Evolutionary conservation across 148 eudicot species (phyloP).

Genomic region (Talinum fruticosum): DNA sequence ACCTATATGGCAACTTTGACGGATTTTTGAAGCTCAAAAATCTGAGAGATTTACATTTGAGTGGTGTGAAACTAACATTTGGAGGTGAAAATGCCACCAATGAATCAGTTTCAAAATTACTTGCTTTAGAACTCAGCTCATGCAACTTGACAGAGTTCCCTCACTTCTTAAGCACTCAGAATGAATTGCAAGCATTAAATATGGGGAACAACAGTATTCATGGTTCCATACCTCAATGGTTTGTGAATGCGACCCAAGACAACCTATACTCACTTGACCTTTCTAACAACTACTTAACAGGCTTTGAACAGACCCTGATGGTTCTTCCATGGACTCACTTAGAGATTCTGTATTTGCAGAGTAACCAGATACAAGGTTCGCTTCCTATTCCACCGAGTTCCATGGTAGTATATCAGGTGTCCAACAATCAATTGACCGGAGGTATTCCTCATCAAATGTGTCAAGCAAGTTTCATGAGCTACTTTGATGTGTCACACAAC

Average conservation of each 20-base stretch:
- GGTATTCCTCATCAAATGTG: constrained; percentile 30
- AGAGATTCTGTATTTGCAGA: neutral
- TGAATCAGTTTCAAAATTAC: neutral
- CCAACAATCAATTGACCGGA: constrained; percentile 30
- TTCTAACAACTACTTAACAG: neutral
- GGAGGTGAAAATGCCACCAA: neutral
- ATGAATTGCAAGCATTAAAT: neutral
- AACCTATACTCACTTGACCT: neutral
- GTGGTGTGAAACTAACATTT: constrained; percentile 9
- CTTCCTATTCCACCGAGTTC: constrained; percentile 1
- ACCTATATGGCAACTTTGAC: constrained; percentile 7
- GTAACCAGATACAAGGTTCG: constrained; percentile 23
- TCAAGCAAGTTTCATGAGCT: neutral
- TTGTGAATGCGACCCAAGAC: constrained; percentile 7
- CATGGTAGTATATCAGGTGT: neutral
- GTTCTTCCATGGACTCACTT: constrained; percentile 19
- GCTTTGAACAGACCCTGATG: neutral
- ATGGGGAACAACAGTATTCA: constrained; percentile 30
- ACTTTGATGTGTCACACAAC: constrained; percentile 28
- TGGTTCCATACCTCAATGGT: constrained; percentile 20
- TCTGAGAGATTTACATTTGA: neutral
- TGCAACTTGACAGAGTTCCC: constrained; percentile 11
- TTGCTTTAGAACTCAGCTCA: neutral
- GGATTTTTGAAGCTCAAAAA: neutral
- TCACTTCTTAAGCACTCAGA: neutral